Base-by-base conservation (phyloP, 805 yeast genomes). In the Candida jianshihensis region DNA sequence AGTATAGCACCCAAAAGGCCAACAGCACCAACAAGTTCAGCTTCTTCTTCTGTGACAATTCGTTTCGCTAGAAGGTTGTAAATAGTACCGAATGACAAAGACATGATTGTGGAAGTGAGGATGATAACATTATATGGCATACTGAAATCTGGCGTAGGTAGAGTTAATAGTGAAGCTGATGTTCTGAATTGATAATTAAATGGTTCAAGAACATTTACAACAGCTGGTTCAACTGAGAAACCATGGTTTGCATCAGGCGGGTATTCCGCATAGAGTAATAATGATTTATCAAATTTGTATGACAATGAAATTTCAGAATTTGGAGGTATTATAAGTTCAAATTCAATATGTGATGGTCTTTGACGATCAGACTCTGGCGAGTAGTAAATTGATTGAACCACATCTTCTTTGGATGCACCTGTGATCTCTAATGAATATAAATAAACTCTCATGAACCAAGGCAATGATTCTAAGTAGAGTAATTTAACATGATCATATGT, bases 221-320 rank as follows among this genome's bases (percentile, higher is more conserved):
- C 81, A 5, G 95, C 95, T 0, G 97, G 95, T 18, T 92, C 92
- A 30, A 92, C 77, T 40, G 89, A 90, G 60, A 92, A 92, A 1
- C 98, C 98, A 50, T 92, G 97, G 56, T 92, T 92, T 2, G 98
- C 97, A 65, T 92, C 98, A 1, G 98, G 98, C n/a, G 98, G 98
- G 53, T 92, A 92, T 56, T 92, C 97, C 4, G 88, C 83, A 42
- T 84, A 78, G 39, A 81, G 71, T 21, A 92, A 67, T 54, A 92
- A 67, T 0, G 95, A 78, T 57, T 89, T 92, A 55, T 92, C 97
- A 54, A 90, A 89, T 38, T 80, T 74, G 54, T 84, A 84, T 3
- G 81, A 75, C 35, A 87, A 47, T 1, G 81, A 70, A 31, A 83
- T 56, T 6, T 78, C 68, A 12, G 78, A 67, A 3, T 65, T 53